Evolutionary conservation across 202 grass and related monocot genomes (phyloP).

Genomic region (Carex arenaria): DNA sequence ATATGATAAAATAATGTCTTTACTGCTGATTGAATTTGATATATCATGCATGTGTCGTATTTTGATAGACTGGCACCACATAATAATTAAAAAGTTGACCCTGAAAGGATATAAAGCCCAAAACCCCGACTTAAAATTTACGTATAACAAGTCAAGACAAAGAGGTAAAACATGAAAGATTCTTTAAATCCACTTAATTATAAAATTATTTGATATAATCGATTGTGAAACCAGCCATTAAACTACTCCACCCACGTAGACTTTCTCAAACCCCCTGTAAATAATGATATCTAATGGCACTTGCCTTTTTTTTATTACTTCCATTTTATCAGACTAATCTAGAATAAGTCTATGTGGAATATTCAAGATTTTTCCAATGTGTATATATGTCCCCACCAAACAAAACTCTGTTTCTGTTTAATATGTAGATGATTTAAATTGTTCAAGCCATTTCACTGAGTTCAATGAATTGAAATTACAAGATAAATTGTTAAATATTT

Average conservation of each 20-base stretch:
- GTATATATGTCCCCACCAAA: neutral
- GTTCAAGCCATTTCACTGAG: neutral
- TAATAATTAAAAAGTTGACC: neutral
- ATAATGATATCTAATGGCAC: slow-evolving; percentile 21
- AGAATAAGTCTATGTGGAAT: slow-evolving; percentile 3
- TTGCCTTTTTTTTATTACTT: neutral
- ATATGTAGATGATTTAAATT: neutral
- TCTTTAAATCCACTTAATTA: slow-evolving; percentile 14
- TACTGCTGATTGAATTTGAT: neutral
- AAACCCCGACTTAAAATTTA: slow-evolving; percentile 9
- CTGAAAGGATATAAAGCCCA: neutral
- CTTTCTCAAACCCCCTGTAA: neutral
- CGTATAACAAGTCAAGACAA: slow-evolving; percentile 10
- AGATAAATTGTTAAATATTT: no score
- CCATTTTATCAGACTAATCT: neutral
- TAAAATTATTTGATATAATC: neutral
- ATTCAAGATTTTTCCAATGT: neutral
- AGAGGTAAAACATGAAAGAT: slow-evolving; percentile 4
- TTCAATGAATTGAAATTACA: neutral
- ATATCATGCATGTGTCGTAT: neutral
- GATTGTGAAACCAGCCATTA: neutral
- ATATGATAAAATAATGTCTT: neutral
- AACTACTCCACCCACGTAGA: slow-evolving; percentile 14
- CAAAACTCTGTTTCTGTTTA: no score
- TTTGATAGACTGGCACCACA: neutral